phyloP scores from a whole-genome alignment of 2,329 filamentous ascomycete species.

The Calonectria ilicicola region DNA sequence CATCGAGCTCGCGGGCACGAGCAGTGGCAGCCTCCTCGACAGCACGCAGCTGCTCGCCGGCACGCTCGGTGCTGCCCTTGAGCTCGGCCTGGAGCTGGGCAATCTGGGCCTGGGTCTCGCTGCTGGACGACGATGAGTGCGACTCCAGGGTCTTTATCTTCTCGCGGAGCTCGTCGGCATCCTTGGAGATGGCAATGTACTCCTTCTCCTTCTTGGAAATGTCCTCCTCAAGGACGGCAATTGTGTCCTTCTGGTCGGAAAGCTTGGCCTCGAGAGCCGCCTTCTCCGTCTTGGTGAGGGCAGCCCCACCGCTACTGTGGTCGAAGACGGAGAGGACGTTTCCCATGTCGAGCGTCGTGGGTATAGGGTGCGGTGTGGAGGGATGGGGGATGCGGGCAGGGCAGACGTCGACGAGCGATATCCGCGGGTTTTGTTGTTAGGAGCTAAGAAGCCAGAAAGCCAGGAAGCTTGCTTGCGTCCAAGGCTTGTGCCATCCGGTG shows the following conservation, averaged over 20 bases:
- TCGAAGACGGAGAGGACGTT: slow-evolving; percentile 55
- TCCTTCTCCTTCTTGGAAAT: slow-evolving; percentile 54
- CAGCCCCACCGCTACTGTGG: slow-evolving; percentile 46
- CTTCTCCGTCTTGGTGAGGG: slow-evolving; percentile 45
- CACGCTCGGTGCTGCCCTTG: slow-evolving; percentile 41
- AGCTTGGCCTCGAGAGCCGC: slow-evolving; percentile 52
- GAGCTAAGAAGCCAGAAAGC: not conserved
- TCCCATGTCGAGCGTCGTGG: slow-evolving; percentile 48
- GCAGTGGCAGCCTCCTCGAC: slow-evolving; percentile 41
- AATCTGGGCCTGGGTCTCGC: slow-evolving; percentile 48
- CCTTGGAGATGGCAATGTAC: slow-evolving; percentile 47
- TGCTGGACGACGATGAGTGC: slow-evolving; percentile 44
- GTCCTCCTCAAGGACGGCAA: slow-evolving; percentile 47
- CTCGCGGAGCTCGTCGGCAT: slow-evolving; percentile 52
- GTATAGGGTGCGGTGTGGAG: slow-evolving; percentile 6
- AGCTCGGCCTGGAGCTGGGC: slow-evolving; percentile 51
- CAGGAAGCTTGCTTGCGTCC: not conserved
- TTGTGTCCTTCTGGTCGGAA: slow-evolving; percentile 52
- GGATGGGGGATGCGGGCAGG: slow-evolving; percentile 12
- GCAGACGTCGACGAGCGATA: slow-evolving; percentile 11
- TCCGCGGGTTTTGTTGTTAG: not conserved
- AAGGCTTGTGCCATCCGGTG: not conserved
- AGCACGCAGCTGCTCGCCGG: slow-evolving; percentile 39
- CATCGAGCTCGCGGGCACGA: slow-evolving; percentile 37
- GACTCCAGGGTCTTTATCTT: slow-evolving; percentile 52